Percentiles rank a stretch among this genome's conserved stretches.
Evolutionary conservation across 2,329 filamentous ascomycete species (phyloP).

Genomic region (Calonectria pauciramosa): DNA sequence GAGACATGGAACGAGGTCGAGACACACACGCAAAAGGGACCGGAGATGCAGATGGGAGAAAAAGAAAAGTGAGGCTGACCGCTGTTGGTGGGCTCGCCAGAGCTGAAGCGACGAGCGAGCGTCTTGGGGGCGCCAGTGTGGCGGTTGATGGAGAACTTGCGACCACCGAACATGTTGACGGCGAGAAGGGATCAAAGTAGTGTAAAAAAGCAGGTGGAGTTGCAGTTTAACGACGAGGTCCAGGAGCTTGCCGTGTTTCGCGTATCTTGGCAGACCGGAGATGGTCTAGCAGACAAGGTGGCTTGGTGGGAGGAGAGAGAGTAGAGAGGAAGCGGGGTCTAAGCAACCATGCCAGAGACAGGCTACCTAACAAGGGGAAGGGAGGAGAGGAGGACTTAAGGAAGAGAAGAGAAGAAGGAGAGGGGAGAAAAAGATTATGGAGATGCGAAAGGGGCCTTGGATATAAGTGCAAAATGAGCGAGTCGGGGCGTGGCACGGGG

Average conservation of each 20-base stretch:
- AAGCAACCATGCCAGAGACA: slow-evolving; percentile 15
- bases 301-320: slow-evolving; percentile 8
- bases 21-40: slow-evolving; percentile 1
- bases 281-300: slow-evolving; percentile 21
- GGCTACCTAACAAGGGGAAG: slow-evolving; percentile 10
- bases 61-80: slow-evolving; percentile 57
- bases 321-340: slow-evolving; percentile 15
- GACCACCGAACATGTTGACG: slow-evolving; percentile 64
- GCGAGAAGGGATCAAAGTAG: background rate
- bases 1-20: background rate
- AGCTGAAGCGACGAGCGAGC: slow-evolving; percentile 68
- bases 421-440: slow-evolving; percentile 23
- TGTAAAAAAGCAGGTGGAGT: slow-evolving; percentile 2
- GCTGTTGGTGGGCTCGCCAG: slow-evolving; percentile 68
- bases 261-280: slow-evolving; percentile 30
- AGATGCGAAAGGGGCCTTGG: slow-evolving; percentile 38
- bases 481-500: slow-evolving; percentile 28
- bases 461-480: slow-evolving; percentile 42
- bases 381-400: slow-evolving; percentile 7
- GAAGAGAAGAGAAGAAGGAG: slow-evolving; percentile 19
- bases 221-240: background rate
- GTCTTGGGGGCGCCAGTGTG: slow-evolving; percentile 73
- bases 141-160: slow-evolving; percentile 78
- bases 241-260: slow-evolving; percentile 23
- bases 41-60: slow-evolving; percentile 10